Percentiles rank a stretch among this genome's conserved stretches.
Evolutionary conservation across 148 eudicot genomes (phyloP).

Genomic region (Vaccinium macrocarpon): DNA sequence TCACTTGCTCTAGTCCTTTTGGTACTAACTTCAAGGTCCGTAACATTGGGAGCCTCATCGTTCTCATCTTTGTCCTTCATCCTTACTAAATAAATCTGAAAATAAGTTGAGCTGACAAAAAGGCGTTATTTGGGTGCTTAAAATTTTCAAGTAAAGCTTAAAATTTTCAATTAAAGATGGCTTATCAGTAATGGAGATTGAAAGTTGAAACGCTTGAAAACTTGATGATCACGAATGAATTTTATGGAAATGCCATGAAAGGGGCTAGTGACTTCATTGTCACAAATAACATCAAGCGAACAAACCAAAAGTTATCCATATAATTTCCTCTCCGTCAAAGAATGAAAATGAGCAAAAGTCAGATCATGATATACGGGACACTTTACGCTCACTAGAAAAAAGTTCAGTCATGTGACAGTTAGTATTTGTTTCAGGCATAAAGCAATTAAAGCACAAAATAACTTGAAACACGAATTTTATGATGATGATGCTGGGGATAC

Average conservation of each 20-base stretch:
- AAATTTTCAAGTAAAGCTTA: background rate
- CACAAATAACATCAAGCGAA: background rate
- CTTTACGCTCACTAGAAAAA: background rate
- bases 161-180: background rate
- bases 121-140: background rate
- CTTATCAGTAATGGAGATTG: background rate
- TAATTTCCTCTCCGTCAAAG: background rate
- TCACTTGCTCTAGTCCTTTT: conserved; percentile 22
- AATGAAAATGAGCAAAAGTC: background rate
- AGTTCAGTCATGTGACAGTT: background rate
- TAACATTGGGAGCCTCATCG: conserved; percentile 24
- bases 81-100: conserved; percentile 58
- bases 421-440: background rate
- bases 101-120: background rate
- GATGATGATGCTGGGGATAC: background rate
- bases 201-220: background rate
- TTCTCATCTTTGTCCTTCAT: conserved; percentile 27
- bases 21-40: conserved; percentile 10
- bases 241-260: background rate
- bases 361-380: background rate
- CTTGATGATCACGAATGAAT: background rate
- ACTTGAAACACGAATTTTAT: background rate
- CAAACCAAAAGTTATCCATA: background rate
- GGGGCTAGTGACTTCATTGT: background rate
- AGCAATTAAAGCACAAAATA: background rate